Evolutionary conservation across 495 filamentous ascomycete species (phyloP), one percentile per base, ranked within the genome.

Genomic region (Bombardia bombarda): DNA sequence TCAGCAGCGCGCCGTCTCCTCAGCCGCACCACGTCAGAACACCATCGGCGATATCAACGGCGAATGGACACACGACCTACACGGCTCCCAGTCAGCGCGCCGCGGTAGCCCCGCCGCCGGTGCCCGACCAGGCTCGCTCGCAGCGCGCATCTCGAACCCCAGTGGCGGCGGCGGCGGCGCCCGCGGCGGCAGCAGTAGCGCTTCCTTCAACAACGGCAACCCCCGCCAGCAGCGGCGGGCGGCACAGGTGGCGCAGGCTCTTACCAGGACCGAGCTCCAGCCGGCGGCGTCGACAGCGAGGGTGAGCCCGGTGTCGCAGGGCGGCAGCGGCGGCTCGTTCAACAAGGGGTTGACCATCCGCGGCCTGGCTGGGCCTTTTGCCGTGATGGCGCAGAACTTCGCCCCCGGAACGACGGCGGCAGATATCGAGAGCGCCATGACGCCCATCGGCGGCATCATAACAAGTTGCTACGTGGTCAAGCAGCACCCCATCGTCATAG

Each of bases 361-460:
- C 48, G 92, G 92, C 17, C 65, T 78, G 4, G 87, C 87, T 2
- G 84, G 86, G 0, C 86, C 88, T 0, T 92, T 79, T 52, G 74
- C 82, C n/a, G 84, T 97, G 10, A 70, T 88, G 39, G 90, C 83
- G 1, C 78, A 81, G 59, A 97, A 97, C 65, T 90, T 98, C 51
- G 89, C 88, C 3, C 81, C 81, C 3, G 92, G 92, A 28, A 98
- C 92, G 3, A 95, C 92, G 3, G 87, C 87, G 2, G 90, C 86
- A 28, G 92, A 98, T 60, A 94, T 97, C 37, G 86, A 95, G 63
- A 80, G 83, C 44, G 88, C 87, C 32, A 75, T 96, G 68, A 76
- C 77, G 31, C 80, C 83, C 2, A 62, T 84, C 3, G 82, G 80
- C 1, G 86, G 87, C 23, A 67, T 80, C 40, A 78, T 93, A 44